Percentiles rank a stretch among this genome's conserved stretches.
Evolutionary conservation across 805 yeast genomes (phyloP).

Genomic region (Lachancea quebecensis): DNA sequence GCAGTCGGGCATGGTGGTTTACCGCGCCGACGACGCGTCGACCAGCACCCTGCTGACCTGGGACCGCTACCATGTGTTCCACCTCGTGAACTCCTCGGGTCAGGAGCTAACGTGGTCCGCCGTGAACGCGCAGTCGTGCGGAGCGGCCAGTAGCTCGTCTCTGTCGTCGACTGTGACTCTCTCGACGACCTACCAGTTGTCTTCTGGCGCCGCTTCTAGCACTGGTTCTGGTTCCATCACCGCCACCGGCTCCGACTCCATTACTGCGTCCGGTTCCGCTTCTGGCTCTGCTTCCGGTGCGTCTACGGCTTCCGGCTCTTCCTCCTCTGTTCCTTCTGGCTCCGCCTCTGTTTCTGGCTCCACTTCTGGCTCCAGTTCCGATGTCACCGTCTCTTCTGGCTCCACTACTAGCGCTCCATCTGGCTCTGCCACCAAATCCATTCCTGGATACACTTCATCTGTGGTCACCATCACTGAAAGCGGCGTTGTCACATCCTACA

Average conservation of each 20-base stretch:
- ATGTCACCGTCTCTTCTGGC: background rate
- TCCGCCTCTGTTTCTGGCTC: background rate
- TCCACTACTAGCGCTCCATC: background rate
- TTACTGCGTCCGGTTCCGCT: constrained; percentile 2
- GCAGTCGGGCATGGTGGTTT: constrained; percentile 22
- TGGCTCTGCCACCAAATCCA: constrained; percentile 1
- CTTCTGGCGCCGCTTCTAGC: constrained; percentile 2
- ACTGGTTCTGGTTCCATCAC: constrained; percentile 3
- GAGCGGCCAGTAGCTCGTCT: constrained; percentile 2
- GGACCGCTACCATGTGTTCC: constrained; percentile 22
- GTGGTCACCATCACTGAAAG: constrained; percentile 12
- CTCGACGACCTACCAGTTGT: background rate
- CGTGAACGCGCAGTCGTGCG: constrained; percentile 19
- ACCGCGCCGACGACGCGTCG: constrained; percentile 14
- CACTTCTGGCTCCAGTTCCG: background rate
- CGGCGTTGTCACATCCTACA: constrained; percentile 14
- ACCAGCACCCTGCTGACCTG: constrained; percentile 19
- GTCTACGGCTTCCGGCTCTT: background rate
- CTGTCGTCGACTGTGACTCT: constrained; percentile 2
- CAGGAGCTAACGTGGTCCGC: constrained; percentile 14
- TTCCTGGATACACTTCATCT: constrained; percentile 4
- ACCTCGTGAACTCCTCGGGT: constrained; percentile 14
- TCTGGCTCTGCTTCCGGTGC: background rate
- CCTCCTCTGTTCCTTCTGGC: background rate
- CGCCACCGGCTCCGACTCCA: constrained; percentile 3